Evolutionary conservation across 495 filamentous ascomycete species (phyloP), one percentile per base, ranked within the genome.

Genomic region (Rhypophila decipiens): DNA sequence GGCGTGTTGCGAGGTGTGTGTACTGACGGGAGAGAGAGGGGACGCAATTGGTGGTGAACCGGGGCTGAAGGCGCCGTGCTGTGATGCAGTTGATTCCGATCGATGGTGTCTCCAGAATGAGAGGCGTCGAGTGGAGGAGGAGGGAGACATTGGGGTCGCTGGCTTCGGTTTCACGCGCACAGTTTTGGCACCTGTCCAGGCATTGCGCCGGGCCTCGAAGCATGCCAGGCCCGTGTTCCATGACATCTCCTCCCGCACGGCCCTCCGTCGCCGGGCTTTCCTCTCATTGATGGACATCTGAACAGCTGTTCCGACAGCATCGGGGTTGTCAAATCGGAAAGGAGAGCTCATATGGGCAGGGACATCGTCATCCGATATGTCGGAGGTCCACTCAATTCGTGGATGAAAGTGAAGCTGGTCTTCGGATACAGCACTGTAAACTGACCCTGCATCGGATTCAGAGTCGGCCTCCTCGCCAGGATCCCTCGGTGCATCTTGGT

Each of bases 161-260:
- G 63, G 53, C 21, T 58, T 59, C 2, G 61, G 59, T 49, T 67
- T 71, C 12, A 75, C 60, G 29, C 71, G 68, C 19, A 60, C 70
- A 17, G 64, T 66, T 42, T 66, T 71, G 2, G 90, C 93, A n/a
- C 85, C 84, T 10, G 88, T 86, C 93, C 93, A 98, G 13, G 79
- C 84, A 67, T 96, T 80, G 34, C 93, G 77, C 42, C 87, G 71
- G 27, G 78, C 78, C 38, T 80, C 72, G 69, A 85, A 98, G 53
- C 80, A 83, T 38, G 79, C 73, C 34, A 98, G 60, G 0, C 93
- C 93, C 18, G 79, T 70, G 51, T 96, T 97, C 86, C 86, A 94
- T 15, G 64, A 59, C 75, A 87, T 79, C 59, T 97, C 91, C 27
- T 85, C 84, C 42, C 85, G 75, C 44, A 86, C 60, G 9, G 69